Base-by-base conservation (phyloP, 2,329 filamentous ascomycete genomes). In the Tolypocladium capitatum region DNA sequence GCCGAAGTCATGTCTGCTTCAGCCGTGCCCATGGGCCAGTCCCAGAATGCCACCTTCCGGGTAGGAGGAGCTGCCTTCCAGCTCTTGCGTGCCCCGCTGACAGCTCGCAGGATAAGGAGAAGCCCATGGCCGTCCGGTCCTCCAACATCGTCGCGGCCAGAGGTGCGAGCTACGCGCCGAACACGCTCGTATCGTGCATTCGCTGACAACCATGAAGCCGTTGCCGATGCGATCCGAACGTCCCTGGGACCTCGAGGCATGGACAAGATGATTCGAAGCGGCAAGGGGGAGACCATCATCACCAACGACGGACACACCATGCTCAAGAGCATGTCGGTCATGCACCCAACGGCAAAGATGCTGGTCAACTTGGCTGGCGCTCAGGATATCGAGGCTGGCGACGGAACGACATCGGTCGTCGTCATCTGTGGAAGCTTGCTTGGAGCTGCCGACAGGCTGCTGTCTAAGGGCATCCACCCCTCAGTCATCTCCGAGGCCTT, bases 331-430 rank as follows among this genome's bases (percentile, higher is more conserved):
- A 97, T 98, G 92, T 86, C 87, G 55, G 92, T 98, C 56, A 89
- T 98, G 84, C 92, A 98, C 65, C 92, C 92, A n/a, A 94, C 94
- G 44, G 92, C 92, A 46, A 96, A 95, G 74, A 98, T 98, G 92
- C 77, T 98, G 57, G 92, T 98, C 61, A 90, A 98, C 68, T 79
- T 98, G 53, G 94, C 91, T 60, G 87, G 92, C 56, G 92, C 92
- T 55, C 92, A 98, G 68, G 92, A 98, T 73, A 89, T 98, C 52
- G 92, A 98, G 69, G 92, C 92, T 53, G 92, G 92, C 71, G 92
- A 98, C 67, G 94, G 92, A 60, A 98, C 92, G 48, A 98, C 92
- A 33, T 97, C 91, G 4, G 92, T 98, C 27, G 92, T 98, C 30
- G 92, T 98, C 56, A 95, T 98, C 69, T 92, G 88, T 58, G 94